Evolutionary conservation across 108 stramenopile genomes (phyloP), one percentile per base, ranked within the genome.

Genomic region (Fistulifera solaris): DNA sequence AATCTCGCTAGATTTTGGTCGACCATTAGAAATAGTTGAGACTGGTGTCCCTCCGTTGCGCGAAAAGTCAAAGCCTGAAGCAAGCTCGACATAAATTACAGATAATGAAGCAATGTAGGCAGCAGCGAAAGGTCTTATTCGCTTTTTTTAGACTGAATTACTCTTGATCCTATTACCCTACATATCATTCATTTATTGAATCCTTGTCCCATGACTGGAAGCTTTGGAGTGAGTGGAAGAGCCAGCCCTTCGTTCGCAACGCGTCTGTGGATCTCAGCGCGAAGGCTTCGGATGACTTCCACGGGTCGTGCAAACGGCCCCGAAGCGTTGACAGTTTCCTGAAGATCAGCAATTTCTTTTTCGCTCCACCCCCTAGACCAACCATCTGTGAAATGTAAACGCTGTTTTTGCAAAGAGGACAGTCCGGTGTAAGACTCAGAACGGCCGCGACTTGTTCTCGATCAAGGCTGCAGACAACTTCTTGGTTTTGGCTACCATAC

Each of bases 331-430:
- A n/a, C n/a, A 22, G 23, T 11, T 26, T n/a, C n/a, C 22, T 51
- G 21, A 5, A 51, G n/a, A 25, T 27, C 25, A 23, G 5, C 4
- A 3, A n/a, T 23, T 15, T 73, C 61, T 3, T 35, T 8, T 35
- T 35, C 31, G 31, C 31, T 35, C 79, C 79, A 80, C 41, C 75
- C 79, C 78, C 78, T 19, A 76, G 55, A 12, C 79, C 79, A 45
- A 73, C 76, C 26, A 80, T 52, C 22, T 73, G 67, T 27, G 40
- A 38, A 54, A 76, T 67, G 40, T 67, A 71, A 0, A 71, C 79
- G 62, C 73, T 75, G 4, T 72, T 72, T 0, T 42, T 44, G 18
- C 65, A 45, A 0, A 80, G 40, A 0, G 79, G 75, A 42, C 75
- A 76, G 40, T 80, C 79, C 3, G 58, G 49, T 1, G 65, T 57